Evolutionary conservation across 495 filamentous ascomycete species (phyloP).

Genomic region (Daldinia caldariorum): DNA sequence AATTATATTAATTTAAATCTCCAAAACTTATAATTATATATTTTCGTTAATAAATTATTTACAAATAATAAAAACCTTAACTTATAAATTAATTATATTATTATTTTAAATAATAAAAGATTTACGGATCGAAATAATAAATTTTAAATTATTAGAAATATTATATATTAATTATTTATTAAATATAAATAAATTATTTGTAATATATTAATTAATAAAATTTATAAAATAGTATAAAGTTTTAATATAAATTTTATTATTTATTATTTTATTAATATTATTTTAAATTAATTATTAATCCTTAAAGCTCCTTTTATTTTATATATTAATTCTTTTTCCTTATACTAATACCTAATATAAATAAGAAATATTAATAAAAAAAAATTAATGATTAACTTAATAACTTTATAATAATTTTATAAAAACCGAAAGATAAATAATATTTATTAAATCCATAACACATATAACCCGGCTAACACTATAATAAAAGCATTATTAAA

Average conservation of each 20-base stretch:
- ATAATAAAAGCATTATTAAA: too few relatives aligned
- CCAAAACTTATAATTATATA: too few relatives aligned
- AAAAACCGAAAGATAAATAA: too few relatives aligned
- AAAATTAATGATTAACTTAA: too few relatives aligned
- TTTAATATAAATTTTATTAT: not conserved
- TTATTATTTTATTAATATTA: not conserved
- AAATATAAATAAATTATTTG: not conserved
- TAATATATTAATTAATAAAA: not conserved
- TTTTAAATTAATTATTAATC: not conserved
- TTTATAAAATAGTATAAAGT: not conserved
- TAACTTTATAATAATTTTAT: too few relatives aligned
- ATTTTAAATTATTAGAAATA: not conserved
- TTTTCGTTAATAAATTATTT: not conserved
- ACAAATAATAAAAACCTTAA: too few relatives aligned
- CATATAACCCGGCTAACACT: too few relatives aligned
- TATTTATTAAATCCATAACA: not conserved
- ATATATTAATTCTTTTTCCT: too few relatives aligned
- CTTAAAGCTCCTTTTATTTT: not conserved
- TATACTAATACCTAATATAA: too few relatives aligned
- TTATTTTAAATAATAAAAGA: not conserved
- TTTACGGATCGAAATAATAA: too few relatives aligned
- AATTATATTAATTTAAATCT: too few relatives aligned
- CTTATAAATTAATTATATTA: not conserved
- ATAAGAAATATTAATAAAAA: too few relatives aligned
- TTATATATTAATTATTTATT: not conserved